Evolutionary conservation across 805 yeast genomes (phyloP).

Genomic region (Starmerella scarabaei): DNA sequence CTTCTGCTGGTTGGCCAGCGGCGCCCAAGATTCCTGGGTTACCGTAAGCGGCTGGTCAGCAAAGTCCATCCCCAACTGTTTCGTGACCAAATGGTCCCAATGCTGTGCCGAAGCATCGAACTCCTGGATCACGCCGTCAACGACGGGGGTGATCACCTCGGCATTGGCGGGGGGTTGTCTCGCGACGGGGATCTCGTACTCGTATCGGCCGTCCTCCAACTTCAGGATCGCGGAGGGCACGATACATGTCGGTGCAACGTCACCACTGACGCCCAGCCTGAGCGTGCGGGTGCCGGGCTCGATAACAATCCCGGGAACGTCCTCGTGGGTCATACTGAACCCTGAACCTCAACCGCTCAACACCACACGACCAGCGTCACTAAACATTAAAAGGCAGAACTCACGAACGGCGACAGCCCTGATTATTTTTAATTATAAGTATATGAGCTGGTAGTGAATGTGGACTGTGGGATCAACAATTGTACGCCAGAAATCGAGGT

Average conservation of each 20-base stretch:
- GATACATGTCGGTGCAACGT: slow-evolving; percentile 65
- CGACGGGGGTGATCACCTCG: slow-evolving; percentile 22
- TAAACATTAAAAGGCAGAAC: no score
- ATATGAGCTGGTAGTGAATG: no score
- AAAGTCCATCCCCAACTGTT: slow-evolving; percentile 39
- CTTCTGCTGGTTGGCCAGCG: slow-evolving; percentile 49
- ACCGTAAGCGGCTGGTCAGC: slow-evolving; percentile 64
- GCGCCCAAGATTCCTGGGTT: slow-evolving; percentile 83
- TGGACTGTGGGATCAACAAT: slow-evolving; percentile 20
- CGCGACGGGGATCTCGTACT: slow-evolving; percentile 13
- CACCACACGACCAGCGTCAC: no score
- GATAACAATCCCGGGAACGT: slow-evolving; percentile 75
- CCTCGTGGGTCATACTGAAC: slow-evolving; percentile 38
- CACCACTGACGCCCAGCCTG: slow-evolving; percentile 83
- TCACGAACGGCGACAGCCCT: no score
- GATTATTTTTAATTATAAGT: no score
- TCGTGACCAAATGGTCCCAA: slow-evolving; percentile 47
- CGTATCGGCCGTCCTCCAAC: slow-evolving; percentile 13
- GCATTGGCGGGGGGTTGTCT: slow-evolving; percentile 9
- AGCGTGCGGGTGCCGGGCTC: slow-evolving; percentile 83
- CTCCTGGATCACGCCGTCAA: slow-evolving; percentile 34
- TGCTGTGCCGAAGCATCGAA: slow-evolving; percentile 79
- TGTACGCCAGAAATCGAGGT: slow-evolving; percentile 46
- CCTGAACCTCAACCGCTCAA: no score
- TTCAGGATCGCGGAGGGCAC: slow-evolving; percentile 44